Evolutionary conservation across 2,329 filamentous ascomycete species (phyloP), one percentile per base, ranked within the genome.

Genomic region (Penicillium sp.): DNA sequence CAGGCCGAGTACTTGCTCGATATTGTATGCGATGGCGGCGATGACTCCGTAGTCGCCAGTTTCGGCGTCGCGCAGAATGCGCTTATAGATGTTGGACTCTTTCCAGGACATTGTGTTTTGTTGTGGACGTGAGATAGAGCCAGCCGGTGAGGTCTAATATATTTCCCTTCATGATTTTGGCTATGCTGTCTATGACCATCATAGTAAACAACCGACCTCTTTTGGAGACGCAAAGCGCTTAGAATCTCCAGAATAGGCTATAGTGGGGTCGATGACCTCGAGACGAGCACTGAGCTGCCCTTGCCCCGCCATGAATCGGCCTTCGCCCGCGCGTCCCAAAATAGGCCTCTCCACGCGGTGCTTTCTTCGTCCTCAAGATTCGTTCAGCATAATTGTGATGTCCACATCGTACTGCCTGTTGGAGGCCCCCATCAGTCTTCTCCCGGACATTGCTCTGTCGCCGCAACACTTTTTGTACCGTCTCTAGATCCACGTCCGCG

Each of bases 1-100:
- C 3, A 84, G 84, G 6, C 85, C 87, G 40, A 89, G 77, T 62
- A 91, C 85, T 41, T 84, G 84, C 76, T 90, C 88, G 64, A 89
- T 79, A 70, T 90, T 88, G 78, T 89, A 87, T 3, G 60, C 58
- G 39, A 62, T 62, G 22, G 58, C 58, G 24, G 60, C 58, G 4
- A 83, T 79, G 24, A 87, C 82, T 16, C 82, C 84, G 65, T 87
- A 87, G 18, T 79, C 78, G 54, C 81, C 82, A 33, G 76, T 73
- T 44, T 79, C 77, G n/a, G 84, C 84, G 22, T 79, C 79, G 63
- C 82, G 78, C 59, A 87, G 79, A 62, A 87, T 86, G 66, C 76
- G 70, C 69, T 40, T 50, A 36, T 68, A 61, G 19, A 44, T 27
- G 53, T 67, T 67, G 5, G 43, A 31, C 39, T 65, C 55, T 59